These are phyloP conservation scores for Cyclotella baltica DNA, from an alignment of 108 stramenopile species.

Conservation along the genomic window DNA sequence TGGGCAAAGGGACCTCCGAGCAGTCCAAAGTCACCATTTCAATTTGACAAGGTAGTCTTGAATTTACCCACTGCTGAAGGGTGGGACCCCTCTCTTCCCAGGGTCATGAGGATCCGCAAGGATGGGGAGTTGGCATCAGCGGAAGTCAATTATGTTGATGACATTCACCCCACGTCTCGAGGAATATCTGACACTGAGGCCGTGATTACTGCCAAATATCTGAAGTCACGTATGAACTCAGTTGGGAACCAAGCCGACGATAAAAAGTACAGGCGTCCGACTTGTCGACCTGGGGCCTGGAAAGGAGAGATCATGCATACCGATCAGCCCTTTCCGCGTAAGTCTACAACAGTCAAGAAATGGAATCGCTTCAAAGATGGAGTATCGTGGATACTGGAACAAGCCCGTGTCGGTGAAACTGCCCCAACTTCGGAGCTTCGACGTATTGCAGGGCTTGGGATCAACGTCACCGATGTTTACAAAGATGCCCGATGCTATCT, in stretches of 20 bases:
- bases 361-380: conserved; percentile 11
- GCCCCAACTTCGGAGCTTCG: conserved; percentile 6
- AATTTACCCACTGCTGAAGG: neutral
- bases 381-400: neutral
- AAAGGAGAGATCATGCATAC: no score
- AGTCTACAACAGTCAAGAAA: no score
- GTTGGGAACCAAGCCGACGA: conserved; percentile 1
- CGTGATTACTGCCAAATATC: no score
- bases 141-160: conserved; percentile 5
- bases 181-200: neutral
- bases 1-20: neutral
- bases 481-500: neutral
- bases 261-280: no score
- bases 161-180: neutral
- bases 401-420: neutral
- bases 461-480: conserved; percentile 22
- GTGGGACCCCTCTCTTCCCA: conserved; percentile 1
- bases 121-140: conserved; percentile 1
- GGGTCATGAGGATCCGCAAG: neutral
- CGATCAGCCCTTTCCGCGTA: no score
- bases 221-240: neutral
- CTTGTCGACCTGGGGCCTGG: no score
- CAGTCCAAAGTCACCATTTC: neutral
- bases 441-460: conserved; percentile 8
- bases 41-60: neutral